These are phyloP conservation scores for Rhododendron williamsianum DNA, from an alignment of 148 eudicot genomes.

Conservation along the genomic window DNA sequence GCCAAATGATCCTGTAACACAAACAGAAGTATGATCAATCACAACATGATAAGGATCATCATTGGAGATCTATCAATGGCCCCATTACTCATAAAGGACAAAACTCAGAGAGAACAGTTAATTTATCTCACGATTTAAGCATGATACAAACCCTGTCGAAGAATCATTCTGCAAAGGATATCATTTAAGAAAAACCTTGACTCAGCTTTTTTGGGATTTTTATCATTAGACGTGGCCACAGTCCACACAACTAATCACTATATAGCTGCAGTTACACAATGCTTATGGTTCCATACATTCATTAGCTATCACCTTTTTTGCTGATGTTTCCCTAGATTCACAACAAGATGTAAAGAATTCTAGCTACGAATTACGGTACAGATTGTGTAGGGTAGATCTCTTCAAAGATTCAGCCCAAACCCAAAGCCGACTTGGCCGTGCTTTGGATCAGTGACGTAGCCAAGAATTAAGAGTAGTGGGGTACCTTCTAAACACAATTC, in stretches of 20 bases:
- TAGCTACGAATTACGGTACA: background rate
- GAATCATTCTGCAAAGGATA: background rate
- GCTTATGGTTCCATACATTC: background rate
- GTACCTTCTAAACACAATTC: too few relatives aligned
- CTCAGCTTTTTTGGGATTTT: background rate
- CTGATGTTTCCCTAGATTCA: background rate
- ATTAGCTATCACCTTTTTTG: background rate
- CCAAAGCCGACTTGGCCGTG: too few relatives aligned
- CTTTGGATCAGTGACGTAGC: too few relatives aligned
- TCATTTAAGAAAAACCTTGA: background rate
- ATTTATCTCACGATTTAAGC: background rate
- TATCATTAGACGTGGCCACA: background rate
- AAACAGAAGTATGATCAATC: background rate
- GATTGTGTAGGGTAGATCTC: background rate
- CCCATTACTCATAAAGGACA: background rate
- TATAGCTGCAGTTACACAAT: background rate
- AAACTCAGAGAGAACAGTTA: background rate
- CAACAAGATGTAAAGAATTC: background rate
- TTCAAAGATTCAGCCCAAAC: background rate
- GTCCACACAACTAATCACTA: background rate
- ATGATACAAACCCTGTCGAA: background rate
- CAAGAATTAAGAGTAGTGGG: too few relatives aligned
- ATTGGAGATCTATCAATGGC: background rate
- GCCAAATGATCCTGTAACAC: conserved; percentile 61
- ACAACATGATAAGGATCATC: background rate